Percentiles rank a stretch among this genome's conserved stretches.
Conservation (phyloP, 2,329 filamentous ascomycete species). For the Fusarium nisikadoi region DNA sequence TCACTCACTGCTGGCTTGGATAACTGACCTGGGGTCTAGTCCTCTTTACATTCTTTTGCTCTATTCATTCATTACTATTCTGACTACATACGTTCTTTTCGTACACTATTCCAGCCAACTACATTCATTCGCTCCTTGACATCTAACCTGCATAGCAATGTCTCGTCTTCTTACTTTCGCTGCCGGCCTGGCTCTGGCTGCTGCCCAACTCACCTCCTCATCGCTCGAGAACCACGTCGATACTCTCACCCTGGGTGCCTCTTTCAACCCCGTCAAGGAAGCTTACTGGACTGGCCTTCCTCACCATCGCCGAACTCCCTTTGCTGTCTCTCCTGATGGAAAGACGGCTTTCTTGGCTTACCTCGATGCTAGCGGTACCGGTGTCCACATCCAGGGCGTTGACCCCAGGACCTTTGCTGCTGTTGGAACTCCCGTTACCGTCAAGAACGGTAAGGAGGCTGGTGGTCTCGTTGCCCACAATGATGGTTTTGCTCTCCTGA, state of each 20-base stretch:
- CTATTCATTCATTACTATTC: conserved; percentile 36
- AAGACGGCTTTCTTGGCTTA: conserved; percentile 69
- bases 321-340: conserved; percentile 69
- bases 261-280: conserved; percentile 67
- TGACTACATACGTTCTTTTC: conserved; percentile 30
- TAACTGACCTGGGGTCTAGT: conserved; percentile 39
- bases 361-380: conserved; percentile 64
- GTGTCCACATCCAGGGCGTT: conserved; percentile 67
- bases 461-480: conserved; percentile 71
- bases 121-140: conserved; percentile 20
- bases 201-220: conserved; percentile 40
- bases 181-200: conserved; percentile 43
- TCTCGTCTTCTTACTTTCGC: conserved; percentile 41
- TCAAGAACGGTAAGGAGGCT: conserved; percentile 66
- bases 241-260: conserved; percentile 58
- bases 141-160: conserved; percentile 26
- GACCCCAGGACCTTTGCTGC: conserved; percentile 64
- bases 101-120: not conserved
- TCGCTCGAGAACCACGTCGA: conserved; percentile 50
- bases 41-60: conserved; percentile 41
- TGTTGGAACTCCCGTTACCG: conserved; percentile 61
- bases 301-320: conserved; percentile 71
- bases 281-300: conserved; percentile 71
- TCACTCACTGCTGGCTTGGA: conserved; percentile 31
- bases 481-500: conserved; percentile 71